These are phyloP conservation scores for Fomes fomentarius DNA, from an alignment of 1,284 basidiomycete genomes.

Conservation along the genomic window DNA sequence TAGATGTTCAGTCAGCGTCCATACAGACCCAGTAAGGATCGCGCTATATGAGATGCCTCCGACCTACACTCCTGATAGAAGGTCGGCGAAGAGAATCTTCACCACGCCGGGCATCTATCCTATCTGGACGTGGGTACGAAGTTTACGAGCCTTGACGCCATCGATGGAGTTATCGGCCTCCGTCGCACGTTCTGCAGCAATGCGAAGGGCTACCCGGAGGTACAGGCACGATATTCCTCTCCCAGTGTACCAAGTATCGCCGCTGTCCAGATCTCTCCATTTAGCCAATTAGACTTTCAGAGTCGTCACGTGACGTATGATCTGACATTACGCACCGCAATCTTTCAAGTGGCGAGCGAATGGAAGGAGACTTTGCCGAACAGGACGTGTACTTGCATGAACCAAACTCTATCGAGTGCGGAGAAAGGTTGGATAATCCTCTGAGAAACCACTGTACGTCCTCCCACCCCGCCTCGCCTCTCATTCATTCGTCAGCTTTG, in stretches of 20 bases:
- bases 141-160: constrained; percentile 14
- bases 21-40: constrained; percentile 5
- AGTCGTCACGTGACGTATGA: constrained; percentile 17
- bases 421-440: constrained; percentile 27
- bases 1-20: background rate
- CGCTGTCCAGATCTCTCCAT: constrained; percentile 17
- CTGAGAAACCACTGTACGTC: constrained; percentile 21
- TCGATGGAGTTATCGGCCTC: constrained; percentile 13
- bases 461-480: constrained; percentile 19
- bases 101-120: constrained; percentile 11
- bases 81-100: constrained; percentile 6
- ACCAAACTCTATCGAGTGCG: constrained; percentile 22
- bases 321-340: constrained; percentile 16
- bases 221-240: constrained; percentile 14
- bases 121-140: constrained; percentile 12
- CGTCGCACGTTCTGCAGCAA: constrained; percentile 16
- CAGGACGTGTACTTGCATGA: constrained; percentile 7
- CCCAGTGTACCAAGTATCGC: constrained; percentile 12
- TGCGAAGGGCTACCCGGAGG: constrained; percentile 4
- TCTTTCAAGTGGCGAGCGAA: background rate
- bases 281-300: constrained; percentile 28
- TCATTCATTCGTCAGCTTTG: constrained; percentile 22
- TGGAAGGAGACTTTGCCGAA: constrained; percentile 11
- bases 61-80: constrained; percentile 12
- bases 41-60: constrained; percentile 4